phyloP scores from a whole-genome alignment of 768 basidiomycete genomes.

The Butyriboletus loyo region DNA sequence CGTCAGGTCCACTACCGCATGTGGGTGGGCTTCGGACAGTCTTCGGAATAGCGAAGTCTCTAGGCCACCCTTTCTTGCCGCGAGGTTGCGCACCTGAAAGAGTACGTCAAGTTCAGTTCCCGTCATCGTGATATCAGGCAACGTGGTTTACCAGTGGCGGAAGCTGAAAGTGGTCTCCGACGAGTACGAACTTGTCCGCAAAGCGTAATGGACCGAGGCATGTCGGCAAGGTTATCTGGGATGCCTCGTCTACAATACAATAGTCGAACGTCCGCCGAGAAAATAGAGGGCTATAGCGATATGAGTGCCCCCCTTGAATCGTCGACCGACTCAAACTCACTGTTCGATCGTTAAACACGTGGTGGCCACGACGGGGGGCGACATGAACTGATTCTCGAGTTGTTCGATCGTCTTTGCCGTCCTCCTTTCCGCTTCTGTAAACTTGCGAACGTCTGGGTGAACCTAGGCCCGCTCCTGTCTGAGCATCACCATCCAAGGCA shows the following conservation, averaged over 20 bases:
- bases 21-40: slow-evolving; percentile 83
- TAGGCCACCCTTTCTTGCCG: slow-evolving; percentile 80
- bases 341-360: slow-evolving; percentile 94
- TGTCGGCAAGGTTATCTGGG: slow-evolving; percentile 94
- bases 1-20: slow-evolving; percentile 79
- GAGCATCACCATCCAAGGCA: not conserved
- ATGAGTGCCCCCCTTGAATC: slow-evolving; percentile 3
- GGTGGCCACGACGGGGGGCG: slow-evolving; percentile 91
- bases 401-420: slow-evolving; percentile 71
- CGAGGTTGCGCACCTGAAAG: slow-evolving; percentile 72
- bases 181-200: slow-evolving; percentile 88
- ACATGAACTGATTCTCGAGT: slow-evolving; percentile 77
- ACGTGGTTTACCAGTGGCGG: slow-evolving; percentile 73
- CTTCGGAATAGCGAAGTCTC: slow-evolving; percentile 88
- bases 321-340: slow-evolving; percentile 45
- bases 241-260: slow-evolving; percentile 98
- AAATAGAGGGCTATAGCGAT: slow-evolving; percentile 68
- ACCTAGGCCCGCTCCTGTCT: slow-evolving; percentile 46
- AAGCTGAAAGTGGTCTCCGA: slow-evolving; percentile 96
- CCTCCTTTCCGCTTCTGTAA: slow-evolving; percentile 58
- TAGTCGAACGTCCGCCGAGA: slow-evolving; percentile 85
- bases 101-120: not conserved
- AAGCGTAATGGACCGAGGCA: slow-evolving; percentile 91
- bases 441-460: slow-evolving; percentile 73
- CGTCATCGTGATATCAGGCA: not conserved